Evolutionary conservation across 1,284 basidiomycete genomes (phyloP).

Genomic region (Naganishia liquefaciens): DNA sequence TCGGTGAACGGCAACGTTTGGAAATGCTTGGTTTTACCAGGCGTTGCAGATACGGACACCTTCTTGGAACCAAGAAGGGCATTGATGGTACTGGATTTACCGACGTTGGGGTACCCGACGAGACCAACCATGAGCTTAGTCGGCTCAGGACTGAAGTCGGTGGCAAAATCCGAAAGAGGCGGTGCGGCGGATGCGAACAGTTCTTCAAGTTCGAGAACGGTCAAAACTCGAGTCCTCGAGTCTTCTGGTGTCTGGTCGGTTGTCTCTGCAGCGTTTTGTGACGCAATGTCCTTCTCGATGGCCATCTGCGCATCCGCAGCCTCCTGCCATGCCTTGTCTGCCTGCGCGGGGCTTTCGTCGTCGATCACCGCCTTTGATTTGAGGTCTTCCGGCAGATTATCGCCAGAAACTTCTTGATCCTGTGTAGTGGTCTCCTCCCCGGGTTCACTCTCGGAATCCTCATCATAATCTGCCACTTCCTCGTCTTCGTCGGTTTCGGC

Average conservation of each 20-base stretch:
- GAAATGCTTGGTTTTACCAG: constrained; percentile 99
- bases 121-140: constrained; percentile 70
- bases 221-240: constrained; percentile 75
- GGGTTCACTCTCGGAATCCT: constrained; percentile 43
- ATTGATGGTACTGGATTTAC: constrained; percentile 64
- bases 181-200: constrained; percentile 79
- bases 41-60: constrained; percentile 95
- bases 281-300: constrained; percentile 35
- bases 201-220: constrained; percentile 85
- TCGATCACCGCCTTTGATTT: constrained; percentile 32
- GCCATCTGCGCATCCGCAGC: constrained; percentile 54
- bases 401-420: constrained; percentile 45
- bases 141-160: constrained; percentile 62
- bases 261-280: constrained; percentile 45
- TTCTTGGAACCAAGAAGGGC: constrained; percentile 72
- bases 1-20: constrained; percentile 94
- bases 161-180: constrained; percentile 66
- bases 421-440: constrained; percentile 77
- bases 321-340: constrained; percentile 51
- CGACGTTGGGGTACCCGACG: constrained; percentile 65
- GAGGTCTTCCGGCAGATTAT: constrained; percentile 29
- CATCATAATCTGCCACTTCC: constrained; percentile 41
- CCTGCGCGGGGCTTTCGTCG: constrained; percentile 22
- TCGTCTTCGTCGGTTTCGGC: constrained; percentile 36
- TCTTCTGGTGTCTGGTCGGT: constrained; percentile 61